Conservation (phyloP, 352 stramenopile genomes). For the Lagenidium sp. region DNA sequence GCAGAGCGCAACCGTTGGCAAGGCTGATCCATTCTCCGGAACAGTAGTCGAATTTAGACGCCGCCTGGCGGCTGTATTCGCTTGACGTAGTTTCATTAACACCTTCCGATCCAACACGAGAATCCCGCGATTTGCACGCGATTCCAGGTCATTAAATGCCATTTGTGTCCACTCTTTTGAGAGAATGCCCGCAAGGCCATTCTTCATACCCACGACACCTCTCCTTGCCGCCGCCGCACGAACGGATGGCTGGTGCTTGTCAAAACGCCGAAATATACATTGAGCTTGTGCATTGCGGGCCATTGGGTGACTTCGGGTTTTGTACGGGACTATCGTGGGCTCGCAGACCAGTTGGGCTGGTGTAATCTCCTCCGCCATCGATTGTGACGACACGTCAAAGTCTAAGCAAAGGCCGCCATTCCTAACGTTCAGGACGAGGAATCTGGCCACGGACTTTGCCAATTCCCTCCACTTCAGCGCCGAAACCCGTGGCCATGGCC, state of each 20-base stretch:
- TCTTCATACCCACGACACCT: background rate
- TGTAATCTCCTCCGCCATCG: too few species aligned
- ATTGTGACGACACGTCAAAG: too few species aligned
- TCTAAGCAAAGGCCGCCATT: conserved; percentile 5
- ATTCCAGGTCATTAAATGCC: conserved; percentile 34
- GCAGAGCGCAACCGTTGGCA: background rate
- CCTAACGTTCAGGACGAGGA: conserved; percentile 4
- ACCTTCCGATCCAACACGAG: conserved; percentile 30
- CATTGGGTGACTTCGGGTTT: too few species aligned
- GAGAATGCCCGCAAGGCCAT: background rate
- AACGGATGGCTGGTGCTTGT: conserved; percentile 31
- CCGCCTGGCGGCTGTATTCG: too few species aligned
- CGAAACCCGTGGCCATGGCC: conserved; percentile 1
- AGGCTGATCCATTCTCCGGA: too few species aligned
- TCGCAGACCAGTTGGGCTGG: too few species aligned
- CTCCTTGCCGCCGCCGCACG: conserved; percentile 2
- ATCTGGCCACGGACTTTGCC: background rate
- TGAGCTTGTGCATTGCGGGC: too few species aligned
- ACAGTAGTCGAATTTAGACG: too few species aligned
- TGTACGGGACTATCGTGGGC: too few species aligned
- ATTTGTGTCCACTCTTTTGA: conserved; percentile 41
- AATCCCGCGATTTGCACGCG: conserved; percentile 28
- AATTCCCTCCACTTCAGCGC: conserved; percentile 4
- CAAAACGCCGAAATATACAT: conserved; percentile 18
- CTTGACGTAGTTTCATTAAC: conserved; percentile 18